A percentile compares a stretch with the other conserved stretches of the same genome.
Conservation (phyloP, 352 stramenopile species). For the Blastocystis sp. region DNA sequence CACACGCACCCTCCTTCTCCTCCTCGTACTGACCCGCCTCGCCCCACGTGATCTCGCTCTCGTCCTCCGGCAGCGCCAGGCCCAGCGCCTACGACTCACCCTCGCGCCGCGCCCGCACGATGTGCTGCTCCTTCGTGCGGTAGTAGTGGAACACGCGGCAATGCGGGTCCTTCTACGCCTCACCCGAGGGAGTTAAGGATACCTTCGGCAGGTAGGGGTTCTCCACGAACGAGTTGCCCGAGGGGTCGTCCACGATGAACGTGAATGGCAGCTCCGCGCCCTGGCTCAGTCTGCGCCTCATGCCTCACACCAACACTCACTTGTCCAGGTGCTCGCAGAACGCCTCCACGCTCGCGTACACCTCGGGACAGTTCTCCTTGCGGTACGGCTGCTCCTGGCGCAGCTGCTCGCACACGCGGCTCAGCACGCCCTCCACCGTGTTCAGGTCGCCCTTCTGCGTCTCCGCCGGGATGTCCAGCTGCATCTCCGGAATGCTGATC, state of each 20-base stretch:
- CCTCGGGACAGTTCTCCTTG: constrained; percentile 79
- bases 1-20: background rate
- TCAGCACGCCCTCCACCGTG: constrained; percentile 80
- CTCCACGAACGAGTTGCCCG: constrained; percentile 86
- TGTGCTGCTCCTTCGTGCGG: constrained; percentile 74
- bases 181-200: background rate
- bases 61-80: constrained; percentile 41
- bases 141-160: constrained; percentile 79
- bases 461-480: constrained; percentile 85
- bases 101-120: constrained; percentile 76
- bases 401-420: constrained; percentile 78
- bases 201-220: constrained; percentile 80
- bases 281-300: constrained; percentile 72
- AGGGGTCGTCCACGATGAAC: constrained; percentile 82
- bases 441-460: constrained; percentile 83
- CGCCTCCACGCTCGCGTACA: constrained; percentile 78
- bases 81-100: constrained; percentile 67
- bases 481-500: constrained; percentile 79
- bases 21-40: constrained; percentile 68
- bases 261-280: constrained; percentile 80
- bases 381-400: constrained; percentile 79
- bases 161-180: constrained; percentile 76
- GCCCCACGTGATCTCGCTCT: constrained; percentile 10
- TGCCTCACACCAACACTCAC: background rate
- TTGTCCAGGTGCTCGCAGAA: constrained; percentile 80